These are phyloP conservation scores for Lathyrus oleraceus DNA, from an alignment of 306 rosid genomes.

Conservation along the genomic window DNA sequence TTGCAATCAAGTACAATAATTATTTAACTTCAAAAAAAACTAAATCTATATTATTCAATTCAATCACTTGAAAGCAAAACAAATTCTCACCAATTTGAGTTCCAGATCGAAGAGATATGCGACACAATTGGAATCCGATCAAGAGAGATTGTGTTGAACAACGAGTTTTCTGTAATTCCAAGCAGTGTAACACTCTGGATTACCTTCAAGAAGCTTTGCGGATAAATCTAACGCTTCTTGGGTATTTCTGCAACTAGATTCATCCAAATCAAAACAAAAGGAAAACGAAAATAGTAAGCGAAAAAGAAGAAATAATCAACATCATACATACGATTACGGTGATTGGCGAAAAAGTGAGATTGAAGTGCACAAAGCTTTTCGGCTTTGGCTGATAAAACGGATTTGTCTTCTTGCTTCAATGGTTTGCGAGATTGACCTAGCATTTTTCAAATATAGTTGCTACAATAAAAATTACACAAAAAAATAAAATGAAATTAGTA, in stretches of 20 bases:
- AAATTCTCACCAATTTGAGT: constrained; percentile 60
- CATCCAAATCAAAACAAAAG: not conserved
- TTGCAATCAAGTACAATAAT: not conserved
- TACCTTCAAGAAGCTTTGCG: constrained; percentile 66
- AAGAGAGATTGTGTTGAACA: constrained; percentile 53
- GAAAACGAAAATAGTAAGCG: not conserved
- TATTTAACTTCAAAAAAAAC: not conserved
- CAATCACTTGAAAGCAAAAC: not conserved
- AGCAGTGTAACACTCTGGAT: constrained; percentile 85
- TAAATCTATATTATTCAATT: not conserved
- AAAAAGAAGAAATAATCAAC: constrained; percentile 1
- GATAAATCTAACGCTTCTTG: constrained; percentile 71
- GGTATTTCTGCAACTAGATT: constrained; percentile 52
- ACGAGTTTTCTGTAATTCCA: constrained; percentile 91
- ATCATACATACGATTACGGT: constrained; percentile 54
- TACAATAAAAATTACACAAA: not conserved
- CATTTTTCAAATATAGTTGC: constrained; percentile 46
- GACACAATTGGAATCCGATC: constrained; percentile 51
- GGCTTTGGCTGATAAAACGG: constrained; percentile 57
- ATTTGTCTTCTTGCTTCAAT: constrained; percentile 62
- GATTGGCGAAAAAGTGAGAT: constrained; percentile 65
- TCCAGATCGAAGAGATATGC: constrained; percentile 54
- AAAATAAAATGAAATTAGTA: not conserved
- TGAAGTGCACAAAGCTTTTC: constrained; percentile 71
- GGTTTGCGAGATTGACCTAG: constrained; percentile 86